phyloP scores from a whole-genome alignment of 164 flowering plant genomes.

The Echeveria elegans region DNA sequence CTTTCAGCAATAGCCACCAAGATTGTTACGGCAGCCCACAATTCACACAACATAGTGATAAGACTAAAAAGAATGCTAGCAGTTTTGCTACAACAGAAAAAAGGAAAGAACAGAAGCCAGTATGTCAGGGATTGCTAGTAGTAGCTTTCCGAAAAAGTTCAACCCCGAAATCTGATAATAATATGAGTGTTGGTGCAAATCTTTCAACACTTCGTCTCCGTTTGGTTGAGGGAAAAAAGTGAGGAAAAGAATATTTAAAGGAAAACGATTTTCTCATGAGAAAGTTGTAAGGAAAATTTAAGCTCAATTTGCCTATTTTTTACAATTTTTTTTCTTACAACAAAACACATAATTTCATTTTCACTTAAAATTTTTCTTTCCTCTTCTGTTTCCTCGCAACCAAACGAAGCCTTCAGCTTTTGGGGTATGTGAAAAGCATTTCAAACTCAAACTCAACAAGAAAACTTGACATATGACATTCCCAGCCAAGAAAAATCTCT shows the following conservation, averaged over 20 bases:
- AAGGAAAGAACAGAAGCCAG: not conserved
- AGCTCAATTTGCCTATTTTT: no score
- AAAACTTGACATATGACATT: slow-evolving; percentile 30
- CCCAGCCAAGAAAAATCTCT: slow-evolving; percentile 30
- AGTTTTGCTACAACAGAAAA: not conserved
- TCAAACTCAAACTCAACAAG: slow-evolving; percentile 37
- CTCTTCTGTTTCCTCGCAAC: no score
- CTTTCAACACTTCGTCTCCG: slow-evolving; percentile 31
- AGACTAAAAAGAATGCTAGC: not conserved
- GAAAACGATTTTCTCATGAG: no score
- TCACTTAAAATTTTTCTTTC: no score
- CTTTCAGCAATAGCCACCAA: not conserved
- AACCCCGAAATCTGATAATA: slow-evolving; percentile 34
- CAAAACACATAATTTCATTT: no score
- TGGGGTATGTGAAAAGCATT: slow-evolving; percentile 17
- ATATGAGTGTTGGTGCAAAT: slow-evolving; percentile 25
- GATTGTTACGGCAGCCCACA: no score
- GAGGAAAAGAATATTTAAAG: no score
- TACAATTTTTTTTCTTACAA: no score
- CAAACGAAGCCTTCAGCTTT: no score
- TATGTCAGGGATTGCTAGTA: not conserved
- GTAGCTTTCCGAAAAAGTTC: slow-evolving; percentile 42
- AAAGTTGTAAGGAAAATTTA: no score
- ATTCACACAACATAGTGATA: not conserved
- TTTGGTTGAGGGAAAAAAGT: no score